Evolutionary conservation across 768 basidiomycete species (phyloP).

Genomic region (Lyophyllum shimeji): DNA sequence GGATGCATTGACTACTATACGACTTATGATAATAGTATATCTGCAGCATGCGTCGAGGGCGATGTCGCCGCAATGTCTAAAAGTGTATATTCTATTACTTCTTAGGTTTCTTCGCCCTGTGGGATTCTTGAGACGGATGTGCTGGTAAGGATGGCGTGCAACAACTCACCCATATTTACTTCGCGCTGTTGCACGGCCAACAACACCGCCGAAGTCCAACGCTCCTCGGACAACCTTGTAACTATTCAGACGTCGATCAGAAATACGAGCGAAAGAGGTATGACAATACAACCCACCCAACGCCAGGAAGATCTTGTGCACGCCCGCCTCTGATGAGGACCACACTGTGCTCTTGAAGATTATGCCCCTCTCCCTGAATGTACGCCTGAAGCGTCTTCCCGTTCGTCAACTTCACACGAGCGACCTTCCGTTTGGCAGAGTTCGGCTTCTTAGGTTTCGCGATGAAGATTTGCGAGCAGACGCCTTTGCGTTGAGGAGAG

Average conservation of each 20-base stretch:
- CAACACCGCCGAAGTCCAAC: slow-evolving; percentile 88
- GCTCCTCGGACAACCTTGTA: slow-evolving; percentile 96
- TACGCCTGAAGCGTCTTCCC: slow-evolving; percentile 92
- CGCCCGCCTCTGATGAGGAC: slow-evolving; percentile 93
- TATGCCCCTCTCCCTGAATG: slow-evolving; percentile 96
- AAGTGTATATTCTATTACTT: slow-evolving; percentile 38
- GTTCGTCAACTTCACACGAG: slow-evolving; percentile 86
- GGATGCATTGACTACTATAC: neutral
- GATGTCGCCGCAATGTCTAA: neutral
- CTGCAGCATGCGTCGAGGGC: neutral
- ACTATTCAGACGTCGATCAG: slow-evolving; percentile 38
- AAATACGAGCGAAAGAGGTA: neutral
- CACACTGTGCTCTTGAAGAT: slow-evolving; percentile 96
- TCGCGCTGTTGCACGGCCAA: slow-evolving; percentile 74
- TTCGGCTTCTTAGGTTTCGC: slow-evolving; percentile 97
- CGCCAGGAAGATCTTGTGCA: slow-evolving; percentile 97
- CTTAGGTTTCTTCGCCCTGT: slow-evolving; percentile 87
- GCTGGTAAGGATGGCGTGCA: neutral
- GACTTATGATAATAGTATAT: neutral
- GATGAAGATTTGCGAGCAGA: slow-evolving; percentile 79
- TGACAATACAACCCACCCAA: slow-evolving; percentile 58
- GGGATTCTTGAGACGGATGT: slow-evolving; percentile 5
- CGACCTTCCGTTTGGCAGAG: slow-evolving; percentile 97
- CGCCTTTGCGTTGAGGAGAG: slow-evolving; percentile 89
- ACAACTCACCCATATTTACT: slow-evolving; percentile 88